phyloP scores from a whole-genome alignment of 2,329 filamentous ascomycete species.

The Penicillium sp. region DNA sequence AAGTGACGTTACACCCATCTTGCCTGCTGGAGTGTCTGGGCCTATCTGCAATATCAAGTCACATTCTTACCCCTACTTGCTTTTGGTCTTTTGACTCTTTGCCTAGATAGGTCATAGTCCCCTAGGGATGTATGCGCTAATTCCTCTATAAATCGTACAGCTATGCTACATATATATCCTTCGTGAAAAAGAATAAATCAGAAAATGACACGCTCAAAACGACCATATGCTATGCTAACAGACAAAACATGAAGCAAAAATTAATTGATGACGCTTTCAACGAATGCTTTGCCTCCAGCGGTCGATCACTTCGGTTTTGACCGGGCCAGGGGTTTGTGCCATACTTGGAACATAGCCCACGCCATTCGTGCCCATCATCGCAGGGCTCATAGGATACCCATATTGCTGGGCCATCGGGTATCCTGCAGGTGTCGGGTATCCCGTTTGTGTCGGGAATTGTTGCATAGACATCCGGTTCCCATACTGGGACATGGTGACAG shows the following conservation, averaged over 20 bases:
- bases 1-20: slow-evolving; percentile 5
- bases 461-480: slow-evolving; percentile 33
- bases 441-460: slow-evolving; percentile 23
- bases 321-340: slow-evolving; percentile 41
- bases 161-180: slow-evolving; percentile 22
- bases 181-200: not conserved
- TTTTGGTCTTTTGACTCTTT: not conserved
- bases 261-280: slow-evolving; percentile 10
- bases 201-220: slow-evolving; percentile 12
- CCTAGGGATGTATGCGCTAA: not conserved
- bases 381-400: slow-evolving; percentile 27
- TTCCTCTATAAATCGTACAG: slow-evolving; percentile 13
- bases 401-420: slow-evolving; percentile 23
- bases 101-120: not conserved
- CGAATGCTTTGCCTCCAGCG: slow-evolving; percentile 54
- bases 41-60: slow-evolving; percentile 2
- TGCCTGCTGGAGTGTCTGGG: not conserved
- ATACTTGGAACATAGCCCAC: slow-evolving; percentile 29
- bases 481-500: slow-evolving; percentile 17
- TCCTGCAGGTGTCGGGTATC: slow-evolving; percentile 17
- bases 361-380: slow-evolving; percentile 27
- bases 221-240: slow-evolving; percentile 17
- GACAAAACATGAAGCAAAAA: slow-evolving; percentile 2
- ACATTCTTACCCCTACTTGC: slow-evolving; percentile 5
- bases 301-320: slow-evolving; percentile 57